phyloP scores from a whole-genome alignment of 2,329 filamentous ascomycete species.

The Chaetoscypha palmicola region DNA sequence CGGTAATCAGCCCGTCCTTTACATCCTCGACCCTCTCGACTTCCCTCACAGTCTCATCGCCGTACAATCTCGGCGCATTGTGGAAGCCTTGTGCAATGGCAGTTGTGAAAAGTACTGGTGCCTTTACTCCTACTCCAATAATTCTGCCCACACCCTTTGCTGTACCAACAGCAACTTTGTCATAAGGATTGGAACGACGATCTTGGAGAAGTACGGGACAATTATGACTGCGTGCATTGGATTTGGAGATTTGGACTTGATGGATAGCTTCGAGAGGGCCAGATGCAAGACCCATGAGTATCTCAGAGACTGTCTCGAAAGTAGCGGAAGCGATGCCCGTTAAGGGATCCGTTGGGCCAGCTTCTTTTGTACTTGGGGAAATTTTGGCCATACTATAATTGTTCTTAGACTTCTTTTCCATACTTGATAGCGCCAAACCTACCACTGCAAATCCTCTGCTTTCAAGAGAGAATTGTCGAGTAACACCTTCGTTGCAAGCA shows the following conservation, averaged over 20 bases:
- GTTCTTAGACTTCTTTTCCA: neutral
- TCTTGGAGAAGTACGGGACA: neutral
- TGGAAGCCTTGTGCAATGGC: conserved; percentile 61
- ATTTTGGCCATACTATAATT: neutral
- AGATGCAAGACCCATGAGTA: conserved; percentile 15
- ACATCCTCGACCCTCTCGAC: conserved; percentile 15
- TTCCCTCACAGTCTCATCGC: conserved; percentile 49
- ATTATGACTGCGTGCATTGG: neutral
- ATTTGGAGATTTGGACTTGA: conserved; percentile 9
- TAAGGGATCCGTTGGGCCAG: conserved; percentile 14
- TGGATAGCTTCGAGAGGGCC: conserved; percentile 17
- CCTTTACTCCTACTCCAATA: conserved; percentile 19
- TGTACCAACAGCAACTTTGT: conserved; percentile 14
- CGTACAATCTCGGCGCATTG: conserved; percentile 61
- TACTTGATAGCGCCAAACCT: neutral
- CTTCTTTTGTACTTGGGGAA: neutral
- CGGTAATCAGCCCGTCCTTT: conserved; percentile 15
- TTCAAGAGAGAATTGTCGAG: conserved; percentile 8
- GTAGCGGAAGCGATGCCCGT: conserved; percentile 14
- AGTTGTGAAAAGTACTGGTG: conserved; percentile 41
- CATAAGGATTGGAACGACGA: conserved; percentile 1
- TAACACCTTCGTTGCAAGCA: conserved; percentile 12
- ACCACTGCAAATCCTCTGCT: neutral
- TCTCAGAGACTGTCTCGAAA: conserved; percentile 11
- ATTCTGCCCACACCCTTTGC: conserved; percentile 20